Evolutionary conservation across 805 yeast species (phyloP), one percentile per base, ranked within the genome.

Genomic region (Wickerhamiella spandovensis): DNA sequence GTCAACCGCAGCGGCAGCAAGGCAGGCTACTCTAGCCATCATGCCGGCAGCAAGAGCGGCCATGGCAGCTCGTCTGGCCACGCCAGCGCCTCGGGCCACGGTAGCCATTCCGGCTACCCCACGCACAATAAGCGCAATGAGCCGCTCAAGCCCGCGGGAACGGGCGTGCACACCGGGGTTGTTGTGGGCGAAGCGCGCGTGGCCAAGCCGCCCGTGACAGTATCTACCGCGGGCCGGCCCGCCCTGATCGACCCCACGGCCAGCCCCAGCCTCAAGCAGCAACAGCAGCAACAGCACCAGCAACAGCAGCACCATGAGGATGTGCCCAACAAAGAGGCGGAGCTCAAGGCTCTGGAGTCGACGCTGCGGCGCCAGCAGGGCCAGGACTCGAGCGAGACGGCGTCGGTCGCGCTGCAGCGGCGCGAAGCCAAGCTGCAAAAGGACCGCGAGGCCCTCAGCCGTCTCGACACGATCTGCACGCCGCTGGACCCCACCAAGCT

Each of bases 401-500:
- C 59, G 47, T 44, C 25, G 47, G 28, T 53, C 2, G 56, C 50
- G 41, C 60, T 25, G 57, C 57, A 49, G 56, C 83, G 85, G 58
- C 77, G 90, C 46, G 95, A 86, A 61, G 84, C 84, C 48, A 81
- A 86, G 63, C 81, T 78, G 54, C 76, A 78, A 51, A 76, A 77
- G 59, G 87, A 85, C 57, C 78, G 75, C 47, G 85, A 84, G 60
- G 80, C 85, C 15, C 75, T 85, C 56, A 76, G 78, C 44, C 83
- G 79, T 58, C 71, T 92, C 47, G 72, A 76, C 50, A 77, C 79
- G 39, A 89, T 89, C 46, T 90, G 96, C 61, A 74, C 87, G 1
- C 79, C 77, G 30, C 92, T 89, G 7, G 94, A 92, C 67, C 98
- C 98, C 12, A 76, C 79, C 30, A 71, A 71, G 49, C 63, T 76